phyloP scores from a whole-genome alignment of 2,329 filamentous ascomycete genomes.

The Fusarium decemcellulare region DNA sequence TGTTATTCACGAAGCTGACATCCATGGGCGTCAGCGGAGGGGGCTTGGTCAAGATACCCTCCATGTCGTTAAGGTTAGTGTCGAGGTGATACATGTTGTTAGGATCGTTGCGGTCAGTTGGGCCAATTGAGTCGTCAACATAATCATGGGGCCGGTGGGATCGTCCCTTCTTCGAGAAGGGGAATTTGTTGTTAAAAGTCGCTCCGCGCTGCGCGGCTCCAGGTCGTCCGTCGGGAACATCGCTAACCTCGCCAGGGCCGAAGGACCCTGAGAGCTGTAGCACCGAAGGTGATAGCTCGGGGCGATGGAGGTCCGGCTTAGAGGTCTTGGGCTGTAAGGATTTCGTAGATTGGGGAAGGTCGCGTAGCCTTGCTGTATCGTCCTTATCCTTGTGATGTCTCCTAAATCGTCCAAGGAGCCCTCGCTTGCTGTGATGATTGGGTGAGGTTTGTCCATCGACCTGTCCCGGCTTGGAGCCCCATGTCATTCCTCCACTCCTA shows the following conservation, averaged over 20 bases:
- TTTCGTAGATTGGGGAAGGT: constrained; percentile 66
- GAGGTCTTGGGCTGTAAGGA: constrained; percentile 67
- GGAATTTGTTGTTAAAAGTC: constrained; percentile 74
- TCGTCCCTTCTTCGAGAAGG: constrained; percentile 71
- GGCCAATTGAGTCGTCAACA: constrained; percentile 71
- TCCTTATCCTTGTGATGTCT: constrained; percentile 69
- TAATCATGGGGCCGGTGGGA: constrained; percentile 64
- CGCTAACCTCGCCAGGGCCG: constrained; percentile 48
- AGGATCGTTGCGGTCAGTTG: constrained; percentile 71
- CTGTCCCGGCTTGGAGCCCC: constrained; percentile 64
- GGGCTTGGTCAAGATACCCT: constrained; percentile 85
- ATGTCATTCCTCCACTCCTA: constrained; percentile 66
- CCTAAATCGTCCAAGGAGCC: constrained; percentile 65
- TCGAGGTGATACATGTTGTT: constrained; percentile 83
- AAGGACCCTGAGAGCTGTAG: constrained; percentile 50
- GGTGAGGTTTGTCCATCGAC: constrained; percentile 73
- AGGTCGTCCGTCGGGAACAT: constrained; percentile 47
- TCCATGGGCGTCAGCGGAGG: constrained; percentile 80
- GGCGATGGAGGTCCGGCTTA: constrained; percentile 60
- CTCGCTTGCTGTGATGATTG: constrained; percentile 65
- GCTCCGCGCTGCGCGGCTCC: constrained; percentile 54
- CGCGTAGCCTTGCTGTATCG: constrained; percentile 57
- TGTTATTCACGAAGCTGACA: constrained; percentile 62
- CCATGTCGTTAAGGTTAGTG: constrained; percentile 91
- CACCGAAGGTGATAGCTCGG: constrained; percentile 56